Base-by-base conservation (phyloP, 2,329 filamentous ascomycete species). In the Fusarium sp. region DNA sequence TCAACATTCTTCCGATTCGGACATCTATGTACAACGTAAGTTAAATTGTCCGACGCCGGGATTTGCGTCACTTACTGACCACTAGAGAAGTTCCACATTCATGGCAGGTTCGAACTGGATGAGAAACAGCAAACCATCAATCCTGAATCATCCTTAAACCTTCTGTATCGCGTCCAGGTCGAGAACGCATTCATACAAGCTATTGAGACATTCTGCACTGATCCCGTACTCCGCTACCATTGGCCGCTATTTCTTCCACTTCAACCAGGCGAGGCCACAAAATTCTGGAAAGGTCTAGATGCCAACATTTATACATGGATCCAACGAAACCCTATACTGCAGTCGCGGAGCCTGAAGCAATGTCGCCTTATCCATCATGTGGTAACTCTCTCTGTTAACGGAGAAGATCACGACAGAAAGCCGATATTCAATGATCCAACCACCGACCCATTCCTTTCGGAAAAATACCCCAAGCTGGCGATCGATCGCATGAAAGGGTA, bases 11-110 rank as follows among this genome's bases (percentile, higher is more conserved):
- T 8, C 57, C 60, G 15, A 28, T 70, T 11, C 38, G 21, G 7
- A 26, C 15, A 55, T 61, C 39, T 4, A 40, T 44, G 17, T 59
- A 44, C 11, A 32, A 51, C 34, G 67, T 58, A 23, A 4, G 20
- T 43, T 7, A 32, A 39, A 17, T 9, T 15, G 8, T 3, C 15
- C 19, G 8, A 17, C 3, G 4, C 6, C 15, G 1, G 7, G 4
- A 4, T 12, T 7, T 5, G 2, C 2, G 1, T 14, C 9, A 1
- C 24, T 26, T 26, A 10, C 38, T 52, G 8, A 52, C 4, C 4
- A 17, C 19, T 4, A 9, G 3, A 5, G 17, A 11, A 70, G 67
- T 69, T 70, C 21, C 32, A 62, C 17, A 58, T 70, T 20, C 54
- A 69, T 2, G 38, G 56, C 0, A 45, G 56, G 8, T 65, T 68